A percentile compares a stretch with the other conserved stretches of the same genome.
Conservation (phyloP, 2,329 filamentous ascomycete genomes). For the Aureobasidium sp. region DNA sequence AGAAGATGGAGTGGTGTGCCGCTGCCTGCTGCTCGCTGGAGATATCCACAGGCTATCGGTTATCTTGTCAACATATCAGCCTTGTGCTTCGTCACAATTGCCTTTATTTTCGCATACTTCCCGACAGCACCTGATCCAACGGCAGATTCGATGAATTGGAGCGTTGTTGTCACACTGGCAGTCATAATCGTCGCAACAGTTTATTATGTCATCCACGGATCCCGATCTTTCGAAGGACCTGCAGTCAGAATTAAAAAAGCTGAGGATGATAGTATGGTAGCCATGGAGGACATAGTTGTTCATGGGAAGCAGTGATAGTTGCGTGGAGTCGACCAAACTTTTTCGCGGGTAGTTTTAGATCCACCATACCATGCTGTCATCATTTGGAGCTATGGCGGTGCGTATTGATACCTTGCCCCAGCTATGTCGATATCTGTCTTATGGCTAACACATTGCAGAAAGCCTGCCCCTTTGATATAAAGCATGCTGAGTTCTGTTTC, state of each 20-base stretch:
- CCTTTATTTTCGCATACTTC: slow-evolving; percentile 21
- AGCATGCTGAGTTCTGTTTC: too few species aligned
- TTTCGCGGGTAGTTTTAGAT: too few species aligned
- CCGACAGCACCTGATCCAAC: slow-evolving; percentile 20
- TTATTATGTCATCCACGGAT: slow-evolving; percentile 14
- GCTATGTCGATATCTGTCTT: too few species aligned
- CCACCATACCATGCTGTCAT: too few species aligned
- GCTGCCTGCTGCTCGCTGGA: slow-evolving; percentile 20
- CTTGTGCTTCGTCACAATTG: slow-evolving; percentile 18
- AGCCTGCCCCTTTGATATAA: too few species aligned
- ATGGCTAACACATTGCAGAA: too few species aligned
- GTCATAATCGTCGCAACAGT: slow-evolving; percentile 19
- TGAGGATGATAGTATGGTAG: background rate
- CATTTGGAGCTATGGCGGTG: too few species aligned
- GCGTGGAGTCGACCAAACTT: too few species aligned
- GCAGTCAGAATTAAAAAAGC: slow-evolving; percentile 1
- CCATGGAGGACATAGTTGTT: background rate
- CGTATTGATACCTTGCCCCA: too few species aligned
- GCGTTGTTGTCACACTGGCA: slow-evolving; percentile 23
- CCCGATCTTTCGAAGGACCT: background rate
- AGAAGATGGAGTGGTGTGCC: slow-evolving; percentile 19
- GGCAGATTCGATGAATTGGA: slow-evolving; percentile 27
- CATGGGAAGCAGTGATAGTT: background rate
- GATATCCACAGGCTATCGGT: slow-evolving; percentile 20
- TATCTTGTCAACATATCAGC: slow-evolving; percentile 18